Percentiles rank a stretch among this genome's conserved stretches.
Evolutionary conservation across 2,329 filamentous ascomycete species (phyloP).

Genomic region (Grosmannia serpens): DNA sequence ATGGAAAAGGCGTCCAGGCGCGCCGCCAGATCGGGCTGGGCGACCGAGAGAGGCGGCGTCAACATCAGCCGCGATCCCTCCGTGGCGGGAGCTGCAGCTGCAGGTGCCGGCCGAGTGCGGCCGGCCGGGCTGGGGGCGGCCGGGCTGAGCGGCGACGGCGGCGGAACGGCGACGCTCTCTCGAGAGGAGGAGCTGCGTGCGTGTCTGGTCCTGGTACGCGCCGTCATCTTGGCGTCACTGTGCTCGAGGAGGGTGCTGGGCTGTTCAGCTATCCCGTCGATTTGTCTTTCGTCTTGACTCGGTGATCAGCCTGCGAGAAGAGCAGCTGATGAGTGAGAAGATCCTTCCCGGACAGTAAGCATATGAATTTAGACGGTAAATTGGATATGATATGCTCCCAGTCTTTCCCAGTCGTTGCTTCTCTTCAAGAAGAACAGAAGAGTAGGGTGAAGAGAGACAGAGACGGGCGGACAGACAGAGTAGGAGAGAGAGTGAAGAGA

Average conservation of each 20-base stretch:
- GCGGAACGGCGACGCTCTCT: not conserved
- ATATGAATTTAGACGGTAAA: too few relatives aligned
- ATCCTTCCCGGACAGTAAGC: too few relatives aligned
- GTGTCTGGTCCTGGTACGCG: not conserved
- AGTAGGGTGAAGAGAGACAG: not conserved
- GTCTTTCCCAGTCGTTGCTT: not conserved
- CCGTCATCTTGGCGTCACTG: not conserved
- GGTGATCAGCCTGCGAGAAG: too few relatives aligned
- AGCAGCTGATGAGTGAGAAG: too few relatives aligned
- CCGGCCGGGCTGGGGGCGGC: not conserved
- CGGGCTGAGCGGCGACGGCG: not conserved
- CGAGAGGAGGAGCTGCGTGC: not conserved
- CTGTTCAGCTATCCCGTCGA: too few relatives aligned
- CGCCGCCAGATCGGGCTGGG: constrained; percentile 4
- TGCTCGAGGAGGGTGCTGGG: too few relatives aligned
- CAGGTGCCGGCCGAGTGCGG: not conserved
- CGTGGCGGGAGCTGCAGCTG: not conserved
- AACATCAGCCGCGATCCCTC: not conserved
- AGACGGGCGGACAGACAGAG: not conserved
- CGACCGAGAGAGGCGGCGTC: constrained; percentile 7
- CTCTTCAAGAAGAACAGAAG: not conserved
- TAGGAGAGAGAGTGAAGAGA: not conserved
- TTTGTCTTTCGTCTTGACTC: not conserved
- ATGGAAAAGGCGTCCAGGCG: constrained; percentile 7
- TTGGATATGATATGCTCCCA: not conserved